These are phyloP conservation scores for Phytophthora tubulina DNA, from an alignment of 352 stramenopile genomes.

Conservation along the genomic window DNA sequence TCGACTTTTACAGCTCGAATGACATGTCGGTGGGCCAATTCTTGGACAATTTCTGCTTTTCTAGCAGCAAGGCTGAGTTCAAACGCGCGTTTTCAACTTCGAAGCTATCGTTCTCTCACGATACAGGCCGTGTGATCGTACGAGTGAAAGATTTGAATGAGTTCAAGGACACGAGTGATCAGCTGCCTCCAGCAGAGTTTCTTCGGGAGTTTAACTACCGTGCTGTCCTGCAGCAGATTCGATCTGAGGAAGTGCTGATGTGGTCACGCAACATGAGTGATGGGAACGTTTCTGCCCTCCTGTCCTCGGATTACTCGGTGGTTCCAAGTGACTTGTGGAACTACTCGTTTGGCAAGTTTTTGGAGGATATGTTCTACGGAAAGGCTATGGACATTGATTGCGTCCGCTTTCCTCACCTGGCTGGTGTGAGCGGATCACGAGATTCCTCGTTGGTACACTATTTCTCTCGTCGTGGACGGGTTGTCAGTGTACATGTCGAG, in stretches of 20 bases:
- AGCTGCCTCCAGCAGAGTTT: constrained; percentile 61
- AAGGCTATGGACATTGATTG: constrained; percentile 79
- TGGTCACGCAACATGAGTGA: constrained; percentile 60
- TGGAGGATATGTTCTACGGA: constrained; percentile 88
- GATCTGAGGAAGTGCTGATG: constrained; percentile 73
- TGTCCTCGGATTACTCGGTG: constrained; percentile 67
- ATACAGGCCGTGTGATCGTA: constrained; percentile 77
- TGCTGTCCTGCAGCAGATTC: constrained; percentile 64
- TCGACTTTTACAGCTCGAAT: constrained; percentile 88
- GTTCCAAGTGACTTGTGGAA: constrained; percentile 81
- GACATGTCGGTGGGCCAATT: constrained; percentile 89
- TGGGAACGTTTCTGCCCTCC: constrained; percentile 17
- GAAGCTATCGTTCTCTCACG: constrained; percentile 87
- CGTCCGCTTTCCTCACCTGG: constrained; percentile 73
- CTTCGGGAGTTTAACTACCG: constrained; percentile 73
- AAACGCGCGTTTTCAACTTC: constrained; percentile 83
- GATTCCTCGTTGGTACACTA: constrained; percentile 81
- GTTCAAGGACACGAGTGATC: constrained; percentile 70
- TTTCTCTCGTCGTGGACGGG: constrained; percentile 74
- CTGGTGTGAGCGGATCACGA: constrained; percentile 60
- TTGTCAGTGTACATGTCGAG: constrained; percentile 84
- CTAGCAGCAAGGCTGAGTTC: constrained; percentile 72
- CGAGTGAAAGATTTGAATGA: constrained; percentile 77
- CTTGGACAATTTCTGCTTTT: constrained; percentile 83
- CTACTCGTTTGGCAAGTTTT: constrained; percentile 90